phyloP scores from a whole-genome alignment of 768 basidiomycete genomes.

The Terana coerulea region DNA sequence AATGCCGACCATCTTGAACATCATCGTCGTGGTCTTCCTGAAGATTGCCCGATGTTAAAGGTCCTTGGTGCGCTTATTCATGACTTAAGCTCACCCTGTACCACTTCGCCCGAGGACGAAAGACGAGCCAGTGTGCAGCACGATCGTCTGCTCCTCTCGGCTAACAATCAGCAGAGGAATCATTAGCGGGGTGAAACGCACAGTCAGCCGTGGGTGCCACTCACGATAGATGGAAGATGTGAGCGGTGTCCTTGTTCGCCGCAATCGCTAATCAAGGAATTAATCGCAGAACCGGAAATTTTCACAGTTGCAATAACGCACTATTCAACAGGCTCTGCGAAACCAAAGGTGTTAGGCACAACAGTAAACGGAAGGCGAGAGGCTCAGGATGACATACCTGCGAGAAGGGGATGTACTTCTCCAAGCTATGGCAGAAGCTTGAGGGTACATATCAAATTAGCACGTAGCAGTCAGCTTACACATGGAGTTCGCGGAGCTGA shows the following conservation, averaged over 20 bases:
- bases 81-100: conserved; percentile 41
- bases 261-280: conserved; percentile 37
- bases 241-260: conserved; percentile 40
- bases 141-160: conserved; percentile 48
- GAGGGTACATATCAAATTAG: not conserved
- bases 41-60: not conserved
- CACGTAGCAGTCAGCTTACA: conserved; percentile 33
- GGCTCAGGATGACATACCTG: conserved; percentile 16
- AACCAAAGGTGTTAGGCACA: not conserved
- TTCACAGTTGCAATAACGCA: too few relatives aligned
- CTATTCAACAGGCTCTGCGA: not conserved
- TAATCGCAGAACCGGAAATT: too few relatives aligned
- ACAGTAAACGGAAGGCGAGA: not conserved
- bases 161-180: too few relatives aligned
- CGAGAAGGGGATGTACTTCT: conserved; percentile 27
- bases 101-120: conserved; percentile 62
- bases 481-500: conserved; percentile 56
- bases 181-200: too few relatives aligned
- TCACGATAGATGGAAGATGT: conserved; percentile 30
- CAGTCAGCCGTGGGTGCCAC: too few relatives aligned
- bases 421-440: conserved; percentile 16
- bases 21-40: conserved; percentile 26
- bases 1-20: conserved; percentile 26
- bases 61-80: not conserved
- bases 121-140: conserved; percentile 54